Evolutionary conservation across 495 filamentous ascomycete species (phyloP).

Genomic region (Amphirosellinia nigrospora): DNA sequence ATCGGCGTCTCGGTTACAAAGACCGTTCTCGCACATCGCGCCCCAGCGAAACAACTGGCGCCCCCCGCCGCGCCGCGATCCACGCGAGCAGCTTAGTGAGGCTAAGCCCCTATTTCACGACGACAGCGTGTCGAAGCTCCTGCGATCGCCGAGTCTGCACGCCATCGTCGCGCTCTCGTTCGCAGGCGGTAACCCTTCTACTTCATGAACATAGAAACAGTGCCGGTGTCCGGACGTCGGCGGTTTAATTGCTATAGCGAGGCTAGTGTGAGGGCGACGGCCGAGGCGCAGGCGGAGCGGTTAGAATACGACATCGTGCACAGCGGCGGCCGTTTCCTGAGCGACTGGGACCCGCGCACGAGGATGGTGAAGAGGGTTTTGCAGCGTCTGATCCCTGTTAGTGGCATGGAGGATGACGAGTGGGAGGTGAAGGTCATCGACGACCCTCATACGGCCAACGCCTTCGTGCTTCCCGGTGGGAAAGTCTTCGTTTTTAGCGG

Average conservation of each 20-base stretch:
- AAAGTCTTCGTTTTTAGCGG: conserved; percentile 94
- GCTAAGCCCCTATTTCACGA: conserved; percentile 50
- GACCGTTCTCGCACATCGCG: conserved; percentile 36
- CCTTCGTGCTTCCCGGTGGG: conserved; percentile 90
- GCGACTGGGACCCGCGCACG: conserved; percentile 47
- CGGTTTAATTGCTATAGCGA: conserved; percentile 80
- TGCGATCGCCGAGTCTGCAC: conserved; percentile 41
- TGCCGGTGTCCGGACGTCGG: conserved; percentile 78
- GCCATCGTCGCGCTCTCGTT: conserved; percentile 41
- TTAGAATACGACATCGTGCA: conserved; percentile 53
- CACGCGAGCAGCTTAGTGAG: conserved; percentile 35
- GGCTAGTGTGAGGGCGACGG: conserved; percentile 59
- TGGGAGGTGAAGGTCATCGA: conserved; percentile 92
- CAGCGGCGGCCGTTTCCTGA: conserved; percentile 44
- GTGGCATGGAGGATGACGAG: conserved; percentile 61
- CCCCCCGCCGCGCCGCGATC: conserved; percentile 32
- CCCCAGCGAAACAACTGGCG: conserved; percentile 34
- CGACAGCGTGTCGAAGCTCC: conserved; percentile 30
- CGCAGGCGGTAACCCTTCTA: conserved; percentile 62
- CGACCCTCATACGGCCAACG: conserved; percentile 66
- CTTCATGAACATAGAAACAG: conserved; percentile 74
- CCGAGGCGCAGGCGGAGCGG: conserved; percentile 57
- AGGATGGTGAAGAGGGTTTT: conserved; percentile 70
- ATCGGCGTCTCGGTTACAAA: background rate
- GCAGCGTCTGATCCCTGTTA: conserved; percentile 70